These are phyloP conservation scores for Apiospora malaysiana DNA, from an alignment of 2,329 filamentous ascomycete genomes.

Conservation along the genomic window DNA sequence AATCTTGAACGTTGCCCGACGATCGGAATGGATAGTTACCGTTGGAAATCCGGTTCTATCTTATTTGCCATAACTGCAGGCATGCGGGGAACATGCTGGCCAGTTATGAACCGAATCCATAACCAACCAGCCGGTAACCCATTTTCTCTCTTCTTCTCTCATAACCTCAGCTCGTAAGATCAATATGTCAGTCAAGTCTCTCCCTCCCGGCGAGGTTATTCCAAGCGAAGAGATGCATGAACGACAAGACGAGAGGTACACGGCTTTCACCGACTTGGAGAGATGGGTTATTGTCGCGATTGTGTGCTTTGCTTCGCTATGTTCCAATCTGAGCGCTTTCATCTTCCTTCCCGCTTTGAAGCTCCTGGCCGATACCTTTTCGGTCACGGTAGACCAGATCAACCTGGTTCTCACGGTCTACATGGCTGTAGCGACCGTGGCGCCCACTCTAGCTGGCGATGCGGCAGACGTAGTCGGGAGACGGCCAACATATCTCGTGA, in stretches of 20 bases:
- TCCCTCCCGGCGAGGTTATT: neutral
- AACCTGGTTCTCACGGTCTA: conserved; percentile 30
- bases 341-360: conserved; percentile 15
- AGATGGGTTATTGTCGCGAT: conserved; percentile 4
- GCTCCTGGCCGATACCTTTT: conserved; percentile 7
- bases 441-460: conserved; percentile 25
- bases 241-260: neutral
- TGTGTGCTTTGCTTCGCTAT: conserved; percentile 1
- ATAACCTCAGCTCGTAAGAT: neutral
- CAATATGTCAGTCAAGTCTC: neutral
- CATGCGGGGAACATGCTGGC: neutral
- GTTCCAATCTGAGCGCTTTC: conserved; percentile 2
- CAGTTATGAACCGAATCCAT: neutral
- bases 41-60: neutral
- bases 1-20: too few species aligned
- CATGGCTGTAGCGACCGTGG: conserved; percentile 25
- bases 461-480: conserved; percentile 27
- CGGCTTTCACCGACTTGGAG: neutral
- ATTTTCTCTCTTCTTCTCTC: neutral
- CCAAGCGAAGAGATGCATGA: neutral
- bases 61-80: neutral
- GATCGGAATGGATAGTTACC: too few species aligned
- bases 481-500: conserved; percentile 22
- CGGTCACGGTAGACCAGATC: conserved; percentile 23
- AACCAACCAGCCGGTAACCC: neutral